Base-by-base conservation (phyloP, 1,139 yeast genomes). In the Entelexis paramagnoliae region DNA sequence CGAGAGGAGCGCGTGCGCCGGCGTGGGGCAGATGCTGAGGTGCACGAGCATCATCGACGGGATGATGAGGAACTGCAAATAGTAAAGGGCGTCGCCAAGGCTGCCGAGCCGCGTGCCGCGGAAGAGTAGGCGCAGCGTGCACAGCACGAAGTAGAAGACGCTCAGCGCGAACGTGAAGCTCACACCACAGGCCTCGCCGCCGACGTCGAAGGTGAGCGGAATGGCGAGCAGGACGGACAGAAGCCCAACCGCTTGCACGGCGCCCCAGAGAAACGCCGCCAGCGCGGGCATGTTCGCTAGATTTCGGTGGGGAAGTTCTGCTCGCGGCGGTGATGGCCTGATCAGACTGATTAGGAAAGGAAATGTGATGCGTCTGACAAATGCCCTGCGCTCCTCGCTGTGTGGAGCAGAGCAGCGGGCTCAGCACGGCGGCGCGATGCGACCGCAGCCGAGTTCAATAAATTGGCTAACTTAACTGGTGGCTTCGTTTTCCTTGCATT, bases 121-220 rank as follows among this genome's bases (percentile, higher is more conserved):
- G 53, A 79, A 72, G 13, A 79, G 56, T 32, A 86, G 72, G 54
- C 93, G 74, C 41, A 87, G 64, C 1, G 94, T 81, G 13, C 96
- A 86, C 49, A 87, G 71, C 7, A 78, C 66, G 58, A 85, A 81
- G 67, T 87, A 88, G 53, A 83, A 68, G 48, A 74, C 66, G 58
- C 83, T 77, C 32, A 88, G 72, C 1, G 95, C 81, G 48, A 85
- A 78, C 2, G 96, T 84, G 64, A 81, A 91, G 17, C 94, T 79
- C 59, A 91, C 70, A 0, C 98, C 98, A 68, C 97, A 89, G 52
- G 79, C 76, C 30, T 82, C 76, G 1, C 97, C 97, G 16, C 97
- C 97, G 33, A 87, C 83, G 64, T 89, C 96, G 68, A 91, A 91
- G n/a, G 96, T 87, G 57, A 91, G 74, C 6, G 97, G 97, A 17